Conservation (phyloP, 1,284 basidiomycete species). For the Vanrija pseudolonga region DNA sequence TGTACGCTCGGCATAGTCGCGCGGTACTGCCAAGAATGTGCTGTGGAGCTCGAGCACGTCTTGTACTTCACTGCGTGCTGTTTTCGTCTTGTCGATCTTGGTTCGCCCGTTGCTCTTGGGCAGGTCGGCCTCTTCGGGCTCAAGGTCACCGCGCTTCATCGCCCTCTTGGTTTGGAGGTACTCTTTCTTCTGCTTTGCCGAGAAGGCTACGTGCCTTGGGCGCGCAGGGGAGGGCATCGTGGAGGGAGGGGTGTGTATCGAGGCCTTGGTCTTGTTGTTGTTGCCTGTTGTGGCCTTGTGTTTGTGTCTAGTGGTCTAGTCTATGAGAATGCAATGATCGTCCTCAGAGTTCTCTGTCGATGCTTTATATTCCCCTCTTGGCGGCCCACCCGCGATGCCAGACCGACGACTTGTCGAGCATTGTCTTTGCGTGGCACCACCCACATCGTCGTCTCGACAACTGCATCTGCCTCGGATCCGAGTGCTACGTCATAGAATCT, state of each 20-base stretch:
- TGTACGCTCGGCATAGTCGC: conserved; percentile 63
- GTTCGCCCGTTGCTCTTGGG: conserved; percentile 1
- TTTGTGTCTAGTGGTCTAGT: too few species aligned
- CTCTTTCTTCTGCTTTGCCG: conserved; percentile 65
- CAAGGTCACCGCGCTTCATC: conserved; percentile 62
- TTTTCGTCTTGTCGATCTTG: conserved; percentile 8
- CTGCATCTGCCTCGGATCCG: too few species aligned
- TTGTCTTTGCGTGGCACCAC: too few species aligned
- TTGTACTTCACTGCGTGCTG: not conserved
- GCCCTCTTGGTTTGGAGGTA: conserved; percentile 70
- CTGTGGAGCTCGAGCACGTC: conserved; percentile 52
- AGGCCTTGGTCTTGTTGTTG: too few species aligned
- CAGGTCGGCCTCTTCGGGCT: conserved; percentile 43
- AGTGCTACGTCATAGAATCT: too few species aligned
- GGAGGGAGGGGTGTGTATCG: not conserved
- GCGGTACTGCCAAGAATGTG: conserved; percentile 63
- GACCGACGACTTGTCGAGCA: too few species aligned
- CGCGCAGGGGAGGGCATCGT: not conserved
- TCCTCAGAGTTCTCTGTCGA: too few species aligned
- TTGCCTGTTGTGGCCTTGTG: too few species aligned
- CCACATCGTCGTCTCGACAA: too few species aligned
- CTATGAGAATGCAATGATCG: too few species aligned
- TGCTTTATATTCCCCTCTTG: too few species aligned
- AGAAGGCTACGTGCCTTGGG: conserved; percentile 35
- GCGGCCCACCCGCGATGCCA: too few species aligned